Percentiles rank a stretch among this genome's conserved stretches.
phyloP scores from a whole-genome alignment of 2,329 filamentous ascomycete genomes.

The Aspergillus novoparasiticus region DNA sequence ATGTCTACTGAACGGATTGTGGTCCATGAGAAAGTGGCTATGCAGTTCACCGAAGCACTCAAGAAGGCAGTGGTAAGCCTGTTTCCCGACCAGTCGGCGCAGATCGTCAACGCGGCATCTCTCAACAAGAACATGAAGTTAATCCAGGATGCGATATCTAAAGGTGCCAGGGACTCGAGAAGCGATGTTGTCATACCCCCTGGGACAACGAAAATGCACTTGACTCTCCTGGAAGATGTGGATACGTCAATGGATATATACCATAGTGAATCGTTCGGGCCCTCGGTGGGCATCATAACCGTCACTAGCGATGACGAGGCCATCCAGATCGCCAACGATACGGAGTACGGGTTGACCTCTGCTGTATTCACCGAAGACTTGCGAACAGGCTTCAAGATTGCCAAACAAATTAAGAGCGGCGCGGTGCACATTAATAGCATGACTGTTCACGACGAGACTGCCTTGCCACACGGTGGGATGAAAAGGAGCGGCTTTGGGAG shows the following conservation, averaged over 20 bases:
- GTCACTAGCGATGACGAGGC: slow-evolving; percentile 47
- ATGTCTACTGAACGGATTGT: slow-evolving; percentile 32
- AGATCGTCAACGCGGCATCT: no score
- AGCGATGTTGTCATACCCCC: no score
- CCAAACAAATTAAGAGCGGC: slow-evolving; percentile 8
- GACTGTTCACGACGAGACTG: slow-evolving; percentile 64
- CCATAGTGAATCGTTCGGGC: slow-evolving; percentile 29
- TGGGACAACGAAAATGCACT: no score
- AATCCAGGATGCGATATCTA: no score
- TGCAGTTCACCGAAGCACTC: background rate
- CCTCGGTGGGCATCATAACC: slow-evolving; percentile 65
- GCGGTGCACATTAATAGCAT: slow-evolving; percentile 66
- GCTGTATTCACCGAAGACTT: slow-evolving; percentile 49
- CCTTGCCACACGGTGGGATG: slow-evolving; percentile 63
- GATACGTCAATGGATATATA: no score
- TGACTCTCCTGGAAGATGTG: no score
- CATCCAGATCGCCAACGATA: slow-evolving; percentile 43
- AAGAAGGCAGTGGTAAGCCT: no score
- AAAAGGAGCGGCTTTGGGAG: slow-evolving; percentile 63
- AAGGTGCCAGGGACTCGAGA: no score
- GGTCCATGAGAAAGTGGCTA: background rate
- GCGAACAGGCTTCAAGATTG: background rate
- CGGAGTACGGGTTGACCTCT: slow-evolving; percentile 41
- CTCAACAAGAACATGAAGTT: no score
- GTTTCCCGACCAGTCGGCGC: no score